A percentile compares a stretch with the other conserved stretches of the same genome.
Evolutionary conservation across 805 yeast species (phyloP).

Genomic region (Metschnikowia drakensbergensis): DNA sequence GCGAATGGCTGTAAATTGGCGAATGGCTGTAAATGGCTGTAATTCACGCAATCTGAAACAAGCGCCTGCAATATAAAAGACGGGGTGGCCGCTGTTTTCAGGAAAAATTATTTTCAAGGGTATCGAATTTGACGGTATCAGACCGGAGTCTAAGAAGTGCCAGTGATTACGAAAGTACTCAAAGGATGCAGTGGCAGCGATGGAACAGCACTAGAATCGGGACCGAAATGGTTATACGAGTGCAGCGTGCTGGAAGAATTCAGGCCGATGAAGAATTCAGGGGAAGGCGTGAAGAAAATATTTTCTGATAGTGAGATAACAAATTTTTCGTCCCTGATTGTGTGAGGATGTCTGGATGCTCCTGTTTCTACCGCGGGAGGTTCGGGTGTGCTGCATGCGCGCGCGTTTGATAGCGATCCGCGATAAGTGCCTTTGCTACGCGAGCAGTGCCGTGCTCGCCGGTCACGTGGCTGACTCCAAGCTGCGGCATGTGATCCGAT

Average conservation of each 20-base stretch:
- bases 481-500: too few species aligned
- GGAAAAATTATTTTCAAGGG: too few species aligned
- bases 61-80: too few species aligned
- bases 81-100: too few species aligned
- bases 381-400: conserved; percentile 1
- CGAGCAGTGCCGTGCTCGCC: conserved; percentile 1
- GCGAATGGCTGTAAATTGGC: background rate
- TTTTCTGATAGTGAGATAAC: conserved; percentile 7
- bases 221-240: background rate
- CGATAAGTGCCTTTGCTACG: conserved; percentile 5
- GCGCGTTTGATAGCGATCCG: conserved; percentile 2
- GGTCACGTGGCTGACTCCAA: background rate
- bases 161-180: too few species aligned
- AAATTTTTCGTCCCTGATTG: conserved; percentile 7
- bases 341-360: conserved; percentile 4
- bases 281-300: conserved; percentile 1
- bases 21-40: background rate
- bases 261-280: background rate
- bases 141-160: too few species aligned
- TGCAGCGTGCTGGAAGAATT: background rate
- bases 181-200: background rate
- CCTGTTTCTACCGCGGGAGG: background rate
- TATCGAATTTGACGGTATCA: too few species aligned
- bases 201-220: background rate
- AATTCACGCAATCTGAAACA: background rate